A percentile compares a stretch with the other conserved stretches of the same genome.
Evolutionary conservation across 1,284 basidiomycete species (phyloP).

Genomic region (Microbotryum scabiosae): DNA sequence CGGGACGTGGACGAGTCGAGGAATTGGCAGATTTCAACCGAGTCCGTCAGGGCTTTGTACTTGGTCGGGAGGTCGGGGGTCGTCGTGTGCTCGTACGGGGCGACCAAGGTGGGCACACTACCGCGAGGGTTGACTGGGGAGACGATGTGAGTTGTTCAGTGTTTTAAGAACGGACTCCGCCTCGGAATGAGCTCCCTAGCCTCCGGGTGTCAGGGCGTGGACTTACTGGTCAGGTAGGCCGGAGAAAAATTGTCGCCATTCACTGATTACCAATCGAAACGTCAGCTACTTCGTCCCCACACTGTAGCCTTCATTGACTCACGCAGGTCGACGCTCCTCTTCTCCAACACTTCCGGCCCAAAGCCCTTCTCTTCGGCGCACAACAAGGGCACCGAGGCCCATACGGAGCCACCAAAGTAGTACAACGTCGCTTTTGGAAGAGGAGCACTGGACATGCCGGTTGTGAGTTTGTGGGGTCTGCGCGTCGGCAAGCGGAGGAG

Average conservation of each 20-base stretch:
- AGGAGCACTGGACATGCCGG: not conserved
- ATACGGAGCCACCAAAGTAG: conserved; percentile 35
- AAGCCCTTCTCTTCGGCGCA: conserved; percentile 44
- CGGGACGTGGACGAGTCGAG: conserved; percentile 26
- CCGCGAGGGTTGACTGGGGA: not conserved
- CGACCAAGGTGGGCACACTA: conserved; percentile 28
- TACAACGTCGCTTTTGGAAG: conserved; percentile 4
- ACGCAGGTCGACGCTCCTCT: conserved; percentile 40
- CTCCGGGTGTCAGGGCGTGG: not conserved
- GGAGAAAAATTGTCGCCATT: conserved; percentile 46
- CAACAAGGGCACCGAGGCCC: conserved; percentile 41
- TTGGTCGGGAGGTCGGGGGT: conserved; percentile 30
- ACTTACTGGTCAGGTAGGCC: conserved; percentile 40
- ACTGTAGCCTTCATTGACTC: conserved; percentile 21
- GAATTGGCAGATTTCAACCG: conserved; percentile 24
- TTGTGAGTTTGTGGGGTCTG: too few relatives aligned
- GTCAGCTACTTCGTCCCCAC: too few relatives aligned
- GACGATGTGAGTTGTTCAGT: not conserved
- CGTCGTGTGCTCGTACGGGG: conserved; percentile 30
- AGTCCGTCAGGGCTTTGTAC: conserved; percentile 26
- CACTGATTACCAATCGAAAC: conserved; percentile 29
- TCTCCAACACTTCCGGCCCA: conserved; percentile 36
- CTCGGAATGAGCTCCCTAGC: too few relatives aligned
- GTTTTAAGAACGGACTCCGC: too few relatives aligned
- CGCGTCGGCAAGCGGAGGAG: too few relatives aligned